Percentiles rank a stretch among this genome's conserved stretches.
phyloP scores from a whole-genome alignment of 805 yeast species.

The Tetrapisispora namnaoensis region DNA sequence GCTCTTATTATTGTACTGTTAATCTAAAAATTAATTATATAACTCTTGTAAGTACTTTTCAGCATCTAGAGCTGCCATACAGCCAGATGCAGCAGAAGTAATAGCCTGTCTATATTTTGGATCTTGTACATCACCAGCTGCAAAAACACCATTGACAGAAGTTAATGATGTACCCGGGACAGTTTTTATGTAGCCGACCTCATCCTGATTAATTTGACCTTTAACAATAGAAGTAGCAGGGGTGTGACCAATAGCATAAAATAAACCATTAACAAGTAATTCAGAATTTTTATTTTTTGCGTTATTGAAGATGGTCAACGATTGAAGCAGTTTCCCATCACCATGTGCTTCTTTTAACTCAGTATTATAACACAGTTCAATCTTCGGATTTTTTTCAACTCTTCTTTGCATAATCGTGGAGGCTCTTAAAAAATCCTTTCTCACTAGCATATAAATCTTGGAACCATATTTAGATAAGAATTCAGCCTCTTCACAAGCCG shows the following conservation, averaged over 20 bases:
- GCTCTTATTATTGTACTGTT: no score
- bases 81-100: constrained; percentile 99
- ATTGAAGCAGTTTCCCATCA: constrained; percentile 72
- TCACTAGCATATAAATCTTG: constrained; percentile 84
- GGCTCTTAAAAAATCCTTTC: constrained; percentile 92
- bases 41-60: constrained; percentile 71
- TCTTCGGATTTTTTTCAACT: constrained; percentile 71
- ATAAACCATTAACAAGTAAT: constrained; percentile 78
- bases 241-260: constrained; percentile 96
- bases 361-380: constrained; percentile 82
- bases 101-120: constrained; percentile 96
- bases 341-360: constrained; percentile 87
- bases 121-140: constrained; percentile 99
- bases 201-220: constrained; percentile 76
- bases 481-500: constrained; percentile 98
- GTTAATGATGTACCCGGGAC: constrained; percentile 88
- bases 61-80: constrained; percentile 98
- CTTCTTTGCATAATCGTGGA: constrained; percentile 96
- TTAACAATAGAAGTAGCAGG: constrained; percentile 86
- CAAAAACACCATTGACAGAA: constrained; percentile 83
- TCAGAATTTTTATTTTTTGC: constrained; percentile 60
- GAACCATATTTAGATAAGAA: constrained; percentile 97
- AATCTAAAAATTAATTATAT: background rate
- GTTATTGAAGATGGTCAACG: constrained; percentile 58
- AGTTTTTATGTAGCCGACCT: constrained; percentile 79